Evolutionary conservation across 2,329 filamentous ascomycete genomes (phyloP), one percentile per base, ranked within the genome.

Genomic region (Lachnellula suecica): DNA sequence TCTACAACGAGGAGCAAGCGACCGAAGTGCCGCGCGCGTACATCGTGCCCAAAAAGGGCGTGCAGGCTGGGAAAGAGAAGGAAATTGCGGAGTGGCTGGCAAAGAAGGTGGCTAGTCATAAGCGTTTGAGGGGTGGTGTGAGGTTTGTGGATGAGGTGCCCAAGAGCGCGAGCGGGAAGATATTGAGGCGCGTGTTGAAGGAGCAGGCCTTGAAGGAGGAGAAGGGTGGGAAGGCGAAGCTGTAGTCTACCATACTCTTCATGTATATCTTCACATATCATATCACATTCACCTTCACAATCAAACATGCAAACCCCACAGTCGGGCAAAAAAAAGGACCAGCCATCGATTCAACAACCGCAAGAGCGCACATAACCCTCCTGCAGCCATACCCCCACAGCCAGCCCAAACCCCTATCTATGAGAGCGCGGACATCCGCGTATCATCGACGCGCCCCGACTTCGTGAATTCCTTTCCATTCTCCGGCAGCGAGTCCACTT

Each of bases 101-200:
- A 43, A 67, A 71, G 47, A 79, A 72, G 57, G 77, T 82, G 43
- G 76, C 79, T 2, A 71, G 71, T 47, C 75, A 79, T 55, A 80
- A 81, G 68, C 70, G 69, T 49, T 60, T 80, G 20, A 71, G 72
- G 44, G 76, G 70, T 59, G 68, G 57, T 2, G 65, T 79, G 1
- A 68, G 69, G 47, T 79, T 79, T 54, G 68, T 77, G 4, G 72
- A 78, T 50, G 73, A 70, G 51, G 74, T 84, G 10, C 80, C 81
- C 1, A 83, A 83, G 72, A 80, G 76, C 61, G 72, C 75, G 1
- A 77, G 74, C 54, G 80, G 81, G 3, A 83, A 83, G 73, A 79
- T 83, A 54, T 63, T 83, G 59, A 74, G 79, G 54, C 67, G 79
- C 35, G 65, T 81, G 19, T 65, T 83, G 61, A 77, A 72, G 55